Percentiles rank a stretch among this genome's conserved stretches.
Conservation (phyloP, 2,329 filamentous ascomycete species). For the Phoma sp. region DNA sequence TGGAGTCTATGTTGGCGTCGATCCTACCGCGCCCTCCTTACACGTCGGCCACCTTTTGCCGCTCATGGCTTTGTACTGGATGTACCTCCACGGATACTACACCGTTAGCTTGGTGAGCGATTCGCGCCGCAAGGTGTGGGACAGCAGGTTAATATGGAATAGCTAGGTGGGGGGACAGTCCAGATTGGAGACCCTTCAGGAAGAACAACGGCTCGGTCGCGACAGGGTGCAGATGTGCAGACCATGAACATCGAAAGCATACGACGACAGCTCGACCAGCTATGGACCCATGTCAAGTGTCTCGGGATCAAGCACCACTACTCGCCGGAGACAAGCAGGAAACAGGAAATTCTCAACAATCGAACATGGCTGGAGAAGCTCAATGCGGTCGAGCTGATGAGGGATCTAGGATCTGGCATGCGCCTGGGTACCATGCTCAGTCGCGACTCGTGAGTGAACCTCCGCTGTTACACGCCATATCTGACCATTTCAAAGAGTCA, state of each 20-base stretch:
- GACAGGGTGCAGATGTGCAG: conserved; percentile 60
- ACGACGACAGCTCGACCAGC: conserved; percentile 71
- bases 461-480: no score
- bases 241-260: conserved; percentile 72
- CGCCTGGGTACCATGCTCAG: conserved; percentile 86
- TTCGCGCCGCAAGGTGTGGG: conserved; percentile 9
- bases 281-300: conserved; percentile 77
- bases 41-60: conserved; percentile 83
- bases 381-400: conserved; percentile 76
- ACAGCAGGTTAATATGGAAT: conserved; percentile 32
- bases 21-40: conserved; percentile 80
- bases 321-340: conserved; percentile 69
- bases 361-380: conserved; percentile 80
- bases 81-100: conserved; percentile 77
- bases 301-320: conserved; percentile 73
- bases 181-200: conserved; percentile 81
- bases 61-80: conserved; percentile 84
- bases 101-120: conserved; percentile 66
- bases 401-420: conserved; percentile 74
- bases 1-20: conserved; percentile 80
- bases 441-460: conserved; percentile 76
- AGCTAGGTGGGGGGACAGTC: conserved; percentile 76
- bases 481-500: conserved; percentile 64
- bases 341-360: conserved; percentile 78
- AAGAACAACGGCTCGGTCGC: conserved; percentile 68